These are phyloP conservation scores for Tetraselmis chui DNA, from an alignment of 139 green algal genomes.

Conservation along the genomic window DNA sequence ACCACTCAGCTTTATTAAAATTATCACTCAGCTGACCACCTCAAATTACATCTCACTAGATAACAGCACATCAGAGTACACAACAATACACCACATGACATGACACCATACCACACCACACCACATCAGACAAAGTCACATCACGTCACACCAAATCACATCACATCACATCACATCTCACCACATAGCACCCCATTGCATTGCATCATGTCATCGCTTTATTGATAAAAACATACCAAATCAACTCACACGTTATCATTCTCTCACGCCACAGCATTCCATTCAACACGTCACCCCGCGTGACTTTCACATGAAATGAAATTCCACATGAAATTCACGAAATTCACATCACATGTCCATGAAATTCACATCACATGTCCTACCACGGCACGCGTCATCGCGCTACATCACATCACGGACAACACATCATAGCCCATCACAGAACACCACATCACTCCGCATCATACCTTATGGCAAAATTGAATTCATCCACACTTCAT, in stretches of 20 bases:
- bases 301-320: background rate
- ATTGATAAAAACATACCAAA: background rate
- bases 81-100: conserved; percentile 21
- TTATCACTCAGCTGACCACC: no score
- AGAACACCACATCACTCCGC: background rate
- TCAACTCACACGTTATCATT: background rate
- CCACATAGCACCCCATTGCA: background rate
- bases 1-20: no score
- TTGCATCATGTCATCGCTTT: background rate
- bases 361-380: background rate
- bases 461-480: background rate
- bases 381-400: no score
- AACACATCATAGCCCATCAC: background rate
- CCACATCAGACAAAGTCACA: conserved; percentile 12
- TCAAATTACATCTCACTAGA: no score
- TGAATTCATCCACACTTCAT: background rate
- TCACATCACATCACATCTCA: background rate
- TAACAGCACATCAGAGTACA: no score
- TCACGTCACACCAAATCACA: background rate
- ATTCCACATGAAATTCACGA: background rate
- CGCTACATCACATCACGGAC: conserved; percentile 1
- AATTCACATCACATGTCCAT: conserved; percentile 12
- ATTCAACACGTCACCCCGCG: background rate
- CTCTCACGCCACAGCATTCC: background rate
- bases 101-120: conserved; percentile 19